phyloP scores from a whole-genome alignment of 2,329 filamentous ascomycete species.

The Fonsecaea pugnacius region DNA sequence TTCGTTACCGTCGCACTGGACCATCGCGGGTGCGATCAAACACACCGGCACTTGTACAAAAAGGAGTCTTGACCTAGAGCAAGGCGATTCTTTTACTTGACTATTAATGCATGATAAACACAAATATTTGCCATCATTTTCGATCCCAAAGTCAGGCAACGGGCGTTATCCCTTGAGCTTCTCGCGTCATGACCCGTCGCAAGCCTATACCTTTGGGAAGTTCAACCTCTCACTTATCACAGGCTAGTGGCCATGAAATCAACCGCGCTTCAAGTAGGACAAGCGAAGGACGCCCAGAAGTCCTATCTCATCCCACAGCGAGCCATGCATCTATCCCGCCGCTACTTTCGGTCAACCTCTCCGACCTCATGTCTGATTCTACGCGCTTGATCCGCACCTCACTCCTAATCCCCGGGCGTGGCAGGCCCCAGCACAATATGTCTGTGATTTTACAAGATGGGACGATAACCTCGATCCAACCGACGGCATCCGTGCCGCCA shows the following conservation, averaged over 20 bases:
- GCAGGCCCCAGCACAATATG: conserved; percentile 48
- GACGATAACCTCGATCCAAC: conserved; percentile 44
- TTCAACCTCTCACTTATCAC: neutral
- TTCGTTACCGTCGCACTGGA: conserved; percentile 9
- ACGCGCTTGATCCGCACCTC: conserved; percentile 38
- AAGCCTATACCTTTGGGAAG: conserved; percentile 5
- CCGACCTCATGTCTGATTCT: neutral
- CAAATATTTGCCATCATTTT: neutral
- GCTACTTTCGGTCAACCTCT: neutral
- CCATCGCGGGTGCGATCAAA: neutral
- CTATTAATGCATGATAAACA: neutral
- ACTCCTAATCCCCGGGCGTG: conserved; percentile 56
- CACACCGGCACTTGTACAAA: neutral
- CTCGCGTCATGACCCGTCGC: conserved; percentile 26
- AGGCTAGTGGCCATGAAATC: neutral
- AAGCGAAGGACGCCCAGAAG: neutral
- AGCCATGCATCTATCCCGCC: neutral
- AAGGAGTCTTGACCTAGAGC: neutral
- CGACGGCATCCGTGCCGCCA: conserved; percentile 23
- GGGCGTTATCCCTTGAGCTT: neutral
- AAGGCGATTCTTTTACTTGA: neutral
- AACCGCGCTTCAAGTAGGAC: neutral
- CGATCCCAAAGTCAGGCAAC: neutral
- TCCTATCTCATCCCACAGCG: too few relatives aligned
- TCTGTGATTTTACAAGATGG: conserved; percentile 47